Base-by-base conservation (phyloP, 2,329 filamentous ascomycete species). In the Colletotrichum simmondsii region DNA sequence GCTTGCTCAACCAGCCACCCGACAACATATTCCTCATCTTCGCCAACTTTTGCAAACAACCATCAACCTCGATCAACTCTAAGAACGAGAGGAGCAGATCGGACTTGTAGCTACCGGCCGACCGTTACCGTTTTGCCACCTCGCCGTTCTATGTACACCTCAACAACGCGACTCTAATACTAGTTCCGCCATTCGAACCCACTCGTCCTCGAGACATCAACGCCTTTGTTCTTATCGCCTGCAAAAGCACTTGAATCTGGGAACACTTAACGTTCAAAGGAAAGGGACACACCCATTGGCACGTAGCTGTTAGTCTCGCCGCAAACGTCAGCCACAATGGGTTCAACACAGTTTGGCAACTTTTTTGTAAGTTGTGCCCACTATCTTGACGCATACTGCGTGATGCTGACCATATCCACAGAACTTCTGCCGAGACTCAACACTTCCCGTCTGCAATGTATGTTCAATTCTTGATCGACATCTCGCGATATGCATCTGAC, bases 381-480 rank as follows among this genome's bases (percentile, higher is more conserved):
- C 35, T 54, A 26, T 57, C 46, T 16, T 14, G 24, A 12, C 19
- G 32, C 28, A 19, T 62, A n/a, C 37, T 74, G 26, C 65, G 26
- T 63, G 60, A 68, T 70, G 56, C 66, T 72, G 22, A 72, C 46
- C 28, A 26, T 14, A 12, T 52, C 26, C 72, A 79, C 79, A 96
- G 93, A 86, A 93, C 80, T 95, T 97, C 82, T 97, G 94, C 88
- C 92, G 90, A 81, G 93, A 95, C 85, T 94, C 94, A 78, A 95
- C 93, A 71, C 87, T 96, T 78, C 94, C 94, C 67, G 87, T 96
- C 78, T 97, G 94, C 87, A 96, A 96, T 88, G 93, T 95, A 89
- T 79, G 92, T 89, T 66, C 19, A 63, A 37, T 46, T 92, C 89
- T 66, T 19, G 60, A 35, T 46, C 37, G 8, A 10, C 24, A 10